Conservation (phyloP, 1,139 yeast species). For the Starmera stellimalicola region DNA sequence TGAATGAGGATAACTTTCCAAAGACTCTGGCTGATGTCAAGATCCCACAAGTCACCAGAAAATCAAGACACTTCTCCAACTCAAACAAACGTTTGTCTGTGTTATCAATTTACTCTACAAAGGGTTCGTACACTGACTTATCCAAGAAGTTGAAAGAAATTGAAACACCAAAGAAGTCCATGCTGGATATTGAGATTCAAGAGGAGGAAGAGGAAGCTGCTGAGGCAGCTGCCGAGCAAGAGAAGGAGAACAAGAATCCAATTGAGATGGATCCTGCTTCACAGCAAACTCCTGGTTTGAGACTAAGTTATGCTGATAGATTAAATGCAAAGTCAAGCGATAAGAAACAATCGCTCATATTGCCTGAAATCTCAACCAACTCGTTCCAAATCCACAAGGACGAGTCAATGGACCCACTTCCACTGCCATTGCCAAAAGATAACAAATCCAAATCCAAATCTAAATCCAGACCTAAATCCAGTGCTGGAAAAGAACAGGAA, state of each 20-base stretch:
- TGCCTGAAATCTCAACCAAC: slow-evolving; percentile 1
- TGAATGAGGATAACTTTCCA: slow-evolving; percentile 23
- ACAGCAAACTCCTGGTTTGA: not conserved
- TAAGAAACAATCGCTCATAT: not conserved
- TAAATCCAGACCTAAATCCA: slow-evolving; percentile 10
- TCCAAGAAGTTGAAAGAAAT: slow-evolving; percentile 40
- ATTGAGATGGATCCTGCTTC: not conserved
- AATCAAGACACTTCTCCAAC: slow-evolving; percentile 51
- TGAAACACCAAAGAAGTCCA: slow-evolving; percentile 9
- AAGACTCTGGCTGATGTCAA: slow-evolving; percentile 47
- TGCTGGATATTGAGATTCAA: slow-evolving; percentile 22
- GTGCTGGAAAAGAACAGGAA: slow-evolving; percentile 13
- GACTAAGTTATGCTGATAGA: slow-evolving; percentile 3
- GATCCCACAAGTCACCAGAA: slow-evolving; percentile 63
- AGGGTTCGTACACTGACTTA: slow-evolving; percentile 53
- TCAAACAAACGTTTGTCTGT: slow-evolving; percentile 63
- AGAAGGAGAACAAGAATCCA: not conserved
- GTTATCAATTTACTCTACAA: slow-evolving; percentile 60
- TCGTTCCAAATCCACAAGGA: slow-evolving; percentile 4
- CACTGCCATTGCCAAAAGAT: not conserved
- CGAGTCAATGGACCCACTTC: not conserved
- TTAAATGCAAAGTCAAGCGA: not conserved
- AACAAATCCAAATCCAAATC: slow-evolving; percentile 1
- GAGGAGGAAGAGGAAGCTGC: slow-evolving; percentile 5
- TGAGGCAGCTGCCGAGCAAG: slow-evolving; percentile 2